phyloP scores from a whole-genome alignment of 2,329 filamentous ascomycete species.

The Chaetomiaceae sp. region DNA sequence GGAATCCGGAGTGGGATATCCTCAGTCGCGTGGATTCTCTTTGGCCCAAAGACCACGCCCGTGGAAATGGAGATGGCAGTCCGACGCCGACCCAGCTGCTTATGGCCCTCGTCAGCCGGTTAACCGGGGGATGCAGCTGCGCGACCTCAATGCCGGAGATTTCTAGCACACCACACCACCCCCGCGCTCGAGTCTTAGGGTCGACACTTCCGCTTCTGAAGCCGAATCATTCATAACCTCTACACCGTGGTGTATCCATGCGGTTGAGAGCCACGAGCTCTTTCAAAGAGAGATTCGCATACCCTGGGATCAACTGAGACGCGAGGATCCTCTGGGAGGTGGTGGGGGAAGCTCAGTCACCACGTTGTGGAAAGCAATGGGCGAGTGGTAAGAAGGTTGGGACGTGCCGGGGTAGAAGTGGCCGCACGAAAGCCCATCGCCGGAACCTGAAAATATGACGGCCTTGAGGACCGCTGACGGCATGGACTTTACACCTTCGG shows the following conservation, averaged over 20 bases:
- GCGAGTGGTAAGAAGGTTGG: background rate
- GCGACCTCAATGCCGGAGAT: background rate
- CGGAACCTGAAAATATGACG: constrained; percentile 6
- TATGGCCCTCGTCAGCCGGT: background rate
- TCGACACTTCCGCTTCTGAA: background rate
- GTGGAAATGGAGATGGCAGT: constrained; percentile 13
- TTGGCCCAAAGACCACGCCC: background rate
- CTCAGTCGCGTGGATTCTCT: background rate
- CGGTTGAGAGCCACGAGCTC: background rate
- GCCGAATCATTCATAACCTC: constrained; percentile 13
- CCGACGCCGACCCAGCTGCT: background rate
- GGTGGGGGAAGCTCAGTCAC: background rate
- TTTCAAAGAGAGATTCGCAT: background rate
- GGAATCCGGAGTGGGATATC: constrained; percentile 10
- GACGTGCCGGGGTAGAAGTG: constrained; percentile 6
- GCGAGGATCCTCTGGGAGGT: background rate
- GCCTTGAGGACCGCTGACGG: background rate
- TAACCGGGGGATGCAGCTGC: background rate
- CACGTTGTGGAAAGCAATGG: constrained; percentile 3
- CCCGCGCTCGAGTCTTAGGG: background rate
- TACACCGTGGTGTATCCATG: constrained; percentile 5
- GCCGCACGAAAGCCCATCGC: constrained; percentile 8
- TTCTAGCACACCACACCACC: background rate
- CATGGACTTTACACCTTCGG: constrained; percentile 7
- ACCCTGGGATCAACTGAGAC: background rate